Evolutionary conservation across 139 green algal genomes (phyloP).

Genomic region (Coelastrella sp.): DNA sequence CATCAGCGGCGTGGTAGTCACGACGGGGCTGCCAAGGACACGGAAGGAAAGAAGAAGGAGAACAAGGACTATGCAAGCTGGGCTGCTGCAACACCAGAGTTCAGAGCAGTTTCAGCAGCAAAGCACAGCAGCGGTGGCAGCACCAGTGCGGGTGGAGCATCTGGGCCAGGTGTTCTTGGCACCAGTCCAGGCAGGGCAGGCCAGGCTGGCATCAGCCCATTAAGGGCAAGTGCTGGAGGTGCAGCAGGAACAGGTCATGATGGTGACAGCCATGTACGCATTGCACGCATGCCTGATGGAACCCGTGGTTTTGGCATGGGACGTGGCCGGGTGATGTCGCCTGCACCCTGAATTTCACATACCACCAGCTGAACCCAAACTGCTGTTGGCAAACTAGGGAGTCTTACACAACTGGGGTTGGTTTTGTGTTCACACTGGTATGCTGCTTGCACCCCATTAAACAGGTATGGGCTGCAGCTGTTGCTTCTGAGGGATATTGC

Average conservation of each 20-base stretch:
- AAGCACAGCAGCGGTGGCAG: conserved; percentile 18
- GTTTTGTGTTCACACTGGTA: no score
- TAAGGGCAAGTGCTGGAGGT: conserved; percentile 36
- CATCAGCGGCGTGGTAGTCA: conserved; percentile 1
- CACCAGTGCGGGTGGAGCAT: not conserved
- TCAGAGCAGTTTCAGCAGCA: conserved; percentile 49
- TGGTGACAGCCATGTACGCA: conserved; percentile 29
- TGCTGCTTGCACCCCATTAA: no score
- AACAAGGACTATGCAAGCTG: conserved; percentile 68
- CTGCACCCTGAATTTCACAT: not conserved
- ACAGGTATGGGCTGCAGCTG: no score
- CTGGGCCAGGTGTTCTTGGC: not conserved
- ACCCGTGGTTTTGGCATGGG: conserved; percentile 50
- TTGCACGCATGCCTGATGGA: conserved; percentile 52
- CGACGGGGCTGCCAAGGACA: conserved; percentile 1
- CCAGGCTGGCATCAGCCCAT: conserved; percentile 2
- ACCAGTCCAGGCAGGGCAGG: conserved; percentile 8
- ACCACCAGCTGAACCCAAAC: no score
- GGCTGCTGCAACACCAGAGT: conserved; percentile 63
- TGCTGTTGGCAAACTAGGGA: no score
- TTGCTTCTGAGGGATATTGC: no score
- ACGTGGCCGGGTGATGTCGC: conserved; percentile 23
- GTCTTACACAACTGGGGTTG: no score
- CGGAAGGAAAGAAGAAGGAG: conserved; percentile 43
- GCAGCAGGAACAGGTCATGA: not conserved